Conservation (phyloP, 352 stramenopile genomes). For the Aphanomyces astaci region DNA sequence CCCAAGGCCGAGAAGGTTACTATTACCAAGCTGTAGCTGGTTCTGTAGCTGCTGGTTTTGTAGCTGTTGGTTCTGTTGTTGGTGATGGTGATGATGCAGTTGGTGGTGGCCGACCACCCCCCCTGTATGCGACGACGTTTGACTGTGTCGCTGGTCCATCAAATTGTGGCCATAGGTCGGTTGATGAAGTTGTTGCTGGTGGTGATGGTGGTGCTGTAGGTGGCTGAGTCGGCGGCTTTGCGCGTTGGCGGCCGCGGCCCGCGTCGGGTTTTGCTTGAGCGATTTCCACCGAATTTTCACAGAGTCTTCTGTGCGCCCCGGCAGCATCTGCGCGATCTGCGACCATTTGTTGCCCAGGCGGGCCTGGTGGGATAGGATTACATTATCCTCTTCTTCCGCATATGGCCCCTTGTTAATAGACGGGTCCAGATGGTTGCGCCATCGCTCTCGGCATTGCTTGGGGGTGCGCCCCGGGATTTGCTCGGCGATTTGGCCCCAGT, state of each 20-base stretch:
- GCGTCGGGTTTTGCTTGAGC: constrained; percentile 77
- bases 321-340: constrained; percentile 90
- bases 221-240: constrained; percentile 26
- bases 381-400: constrained; percentile 90
- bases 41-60: neutral
- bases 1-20: too few species aligned
- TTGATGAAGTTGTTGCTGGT: neutral
- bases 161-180: neutral
- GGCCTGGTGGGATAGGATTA: constrained; percentile 87
- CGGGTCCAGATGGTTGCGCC: constrained; percentile 85
- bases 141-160: constrained; percentile 37
- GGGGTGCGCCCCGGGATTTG: constrained; percentile 88
- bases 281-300: constrained; percentile 92
- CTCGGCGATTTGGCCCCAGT: constrained; percentile 90
- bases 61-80: constrained; percentile 50
- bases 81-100: constrained; percentile 59
- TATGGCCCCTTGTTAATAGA: constrained; percentile 93
- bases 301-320: constrained; percentile 87
- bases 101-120: too few species aligned
- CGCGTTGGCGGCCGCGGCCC: constrained; percentile 61
- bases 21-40: constrained; percentile 26
- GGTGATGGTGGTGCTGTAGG: neutral
- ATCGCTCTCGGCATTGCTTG: constrained; percentile 87
- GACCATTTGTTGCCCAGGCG: constrained; percentile 94
- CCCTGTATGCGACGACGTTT: too few species aligned